Base-by-base conservation (phyloP, 2,329 filamentous ascomycete genomes). In the Hymenoscyphus scutula region DNA sequence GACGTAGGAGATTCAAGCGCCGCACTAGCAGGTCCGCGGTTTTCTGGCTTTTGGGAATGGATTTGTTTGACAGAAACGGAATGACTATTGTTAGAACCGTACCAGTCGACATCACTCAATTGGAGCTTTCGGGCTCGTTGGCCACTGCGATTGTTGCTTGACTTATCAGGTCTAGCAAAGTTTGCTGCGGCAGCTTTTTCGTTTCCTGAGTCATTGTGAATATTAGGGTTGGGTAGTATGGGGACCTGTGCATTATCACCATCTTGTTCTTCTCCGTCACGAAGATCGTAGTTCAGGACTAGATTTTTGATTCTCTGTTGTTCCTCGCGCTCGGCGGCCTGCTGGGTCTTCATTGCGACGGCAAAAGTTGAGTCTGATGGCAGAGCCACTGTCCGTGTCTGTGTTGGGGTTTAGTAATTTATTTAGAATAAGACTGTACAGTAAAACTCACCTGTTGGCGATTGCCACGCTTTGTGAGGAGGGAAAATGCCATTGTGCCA, bases 261-360 rank as follows among this genome's bases (percentile, higher is more conserved):
- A 80, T 95, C 90, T 72, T 82, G 78, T 67, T 92, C 88, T 73
- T 96, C 91, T 69, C 81, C 88, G 72, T 96, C 92, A 58, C 91
- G 88, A 74, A 97, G 86, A 77, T 99, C 95, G 74, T 97, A 96
- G 77, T 97, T 98, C 70, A 99, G 81, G 60, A 99, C 95, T 54
- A 99, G 82, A 72, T 92, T 97, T 80, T 99, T 99, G 85, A 99
- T 99, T 66, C 95, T 90, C 76, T 97, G 92, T 76, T 99, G 94
- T 76, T 99, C 96, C 74, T 97, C 95, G 59, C 90, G 89, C 75
- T 98, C 94, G 2, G 92, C 94, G 77, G 96, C 90, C 74, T 97
- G 93, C 78, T 98, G 93, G 64, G 86, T 92, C 75, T 92, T 95
- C 92, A 99, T 95, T 53, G 95, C 95, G 68, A 98, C 85, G 5